Evolutionary conservation across 257 asterid genomes (phyloP).

Genomic region (Salvia hispanica): DNA sequence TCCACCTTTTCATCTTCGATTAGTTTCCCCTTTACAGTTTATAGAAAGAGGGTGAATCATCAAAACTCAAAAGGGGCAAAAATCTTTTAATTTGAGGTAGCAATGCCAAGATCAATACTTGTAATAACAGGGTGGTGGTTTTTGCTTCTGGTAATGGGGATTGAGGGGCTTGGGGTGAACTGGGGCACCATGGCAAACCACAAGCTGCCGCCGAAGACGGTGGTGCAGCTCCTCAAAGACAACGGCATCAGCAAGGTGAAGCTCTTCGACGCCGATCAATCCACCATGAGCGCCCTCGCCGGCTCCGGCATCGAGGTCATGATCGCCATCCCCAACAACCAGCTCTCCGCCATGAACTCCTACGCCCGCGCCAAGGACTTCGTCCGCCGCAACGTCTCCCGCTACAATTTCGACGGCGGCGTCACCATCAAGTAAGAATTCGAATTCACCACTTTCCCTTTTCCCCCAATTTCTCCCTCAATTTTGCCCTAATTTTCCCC

Average conservation of each 20-base stretch:
- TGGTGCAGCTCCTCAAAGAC: slow-evolving; percentile 62
- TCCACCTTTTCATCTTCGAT: no score
- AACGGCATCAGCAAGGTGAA: slow-evolving; percentile 70
- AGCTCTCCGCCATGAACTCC: slow-evolving; percentile 58
- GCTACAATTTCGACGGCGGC: slow-evolving; percentile 66
- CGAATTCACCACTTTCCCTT: no score
- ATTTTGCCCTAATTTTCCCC: no score
- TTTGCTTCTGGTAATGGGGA: neutral
- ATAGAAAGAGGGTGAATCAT: no score
- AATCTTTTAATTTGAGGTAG: no score
- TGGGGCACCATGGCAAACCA: slow-evolving; percentile 85
- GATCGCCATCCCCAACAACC: slow-evolving; percentile 82
- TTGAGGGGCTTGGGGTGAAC: slow-evolving; percentile 66
- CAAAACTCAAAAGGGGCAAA: no score
- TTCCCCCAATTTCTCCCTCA: no score
- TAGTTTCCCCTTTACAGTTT: no score
- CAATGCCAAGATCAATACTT: no score
- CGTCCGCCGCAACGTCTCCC: slow-evolving; percentile 65
- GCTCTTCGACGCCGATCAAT: slow-evolving; percentile 66
- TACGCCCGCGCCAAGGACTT: slow-evolving; percentile 60
- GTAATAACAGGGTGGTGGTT: neutral
- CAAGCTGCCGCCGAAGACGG: slow-evolving; percentile 61
- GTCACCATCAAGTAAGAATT: slow-evolving; percentile 60
- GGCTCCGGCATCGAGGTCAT: slow-evolving; percentile 70
- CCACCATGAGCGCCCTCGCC: slow-evolving; percentile 69